phyloP scores from a whole-genome alignment of 2,329 filamentous ascomycete species.

The Proliferodiscus dingleyae region DNA sequence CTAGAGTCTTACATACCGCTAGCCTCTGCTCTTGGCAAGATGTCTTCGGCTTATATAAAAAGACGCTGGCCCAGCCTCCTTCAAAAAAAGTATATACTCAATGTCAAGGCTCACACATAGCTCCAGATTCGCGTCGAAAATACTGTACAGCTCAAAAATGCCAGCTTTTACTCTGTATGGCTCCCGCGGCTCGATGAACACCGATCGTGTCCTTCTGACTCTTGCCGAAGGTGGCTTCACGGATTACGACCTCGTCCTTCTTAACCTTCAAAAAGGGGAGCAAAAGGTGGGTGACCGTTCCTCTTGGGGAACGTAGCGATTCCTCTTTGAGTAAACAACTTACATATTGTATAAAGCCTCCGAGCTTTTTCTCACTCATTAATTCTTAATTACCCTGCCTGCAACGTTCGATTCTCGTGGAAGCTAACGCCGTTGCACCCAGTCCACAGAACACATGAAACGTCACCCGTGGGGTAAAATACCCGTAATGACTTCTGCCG shows the following conservation, averaged over 20 bases:
- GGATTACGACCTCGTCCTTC: conserved; percentile 36
- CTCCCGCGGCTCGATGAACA: conserved; percentile 38
- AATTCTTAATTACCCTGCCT: conserved; percentile 15
- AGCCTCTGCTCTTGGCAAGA: conserved; percentile 15
- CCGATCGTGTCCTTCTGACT: conserved; percentile 39
- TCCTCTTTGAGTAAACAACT: conserved; percentile 19
- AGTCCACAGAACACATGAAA: conserved; percentile 35
- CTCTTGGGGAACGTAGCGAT: conserved; percentile 16
- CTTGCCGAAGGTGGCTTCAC: conserved; percentile 41
- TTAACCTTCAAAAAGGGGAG: conserved; percentile 38
- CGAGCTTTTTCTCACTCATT: conserved; percentile 16
- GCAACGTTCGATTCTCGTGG: conserved; percentile 16
- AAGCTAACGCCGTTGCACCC: conserved; percentile 23
- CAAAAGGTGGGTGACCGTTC: conserved; percentile 35
- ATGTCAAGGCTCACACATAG: conserved; percentile 31
- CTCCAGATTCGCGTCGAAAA: conserved; percentile 25
- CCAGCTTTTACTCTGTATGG: conserved; percentile 40
- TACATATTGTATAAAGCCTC: conserved; percentile 19
- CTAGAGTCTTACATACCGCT: conserved; percentile 12
- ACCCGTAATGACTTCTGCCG: conserved; percentile 35
- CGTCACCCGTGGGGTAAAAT: conserved; percentile 41
- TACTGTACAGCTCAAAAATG: conserved; percentile 34
- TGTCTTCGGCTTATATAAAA: conserved; percentile 17
- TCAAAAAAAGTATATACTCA: conserved; percentile 17
- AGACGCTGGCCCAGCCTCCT: conserved; percentile 13